Conservation (phyloP, 192 early-diverging fungal genomes). For the Coemansia umbellata region DNA sequence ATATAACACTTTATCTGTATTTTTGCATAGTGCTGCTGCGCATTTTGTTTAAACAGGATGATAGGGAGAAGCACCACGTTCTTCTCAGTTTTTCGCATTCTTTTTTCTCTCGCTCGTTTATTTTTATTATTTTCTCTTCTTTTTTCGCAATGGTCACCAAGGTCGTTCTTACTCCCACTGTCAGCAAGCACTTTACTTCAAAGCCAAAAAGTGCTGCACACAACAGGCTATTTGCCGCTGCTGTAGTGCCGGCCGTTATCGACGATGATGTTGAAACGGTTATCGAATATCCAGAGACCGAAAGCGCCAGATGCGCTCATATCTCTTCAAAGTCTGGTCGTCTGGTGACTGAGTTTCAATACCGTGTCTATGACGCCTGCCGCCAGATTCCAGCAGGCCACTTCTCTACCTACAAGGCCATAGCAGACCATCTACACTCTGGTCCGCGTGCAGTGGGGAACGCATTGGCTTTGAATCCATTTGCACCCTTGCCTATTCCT, state of each 20-base stretch:
- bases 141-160: background rate
- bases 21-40: too few species aligned
- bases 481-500: constrained; percentile 63
- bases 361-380: constrained; percentile 65
- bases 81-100: too few species aligned
- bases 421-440: constrained; percentile 59
- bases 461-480: constrained; percentile 65
- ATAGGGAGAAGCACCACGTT: too few species aligned
- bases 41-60: too few species aligned
- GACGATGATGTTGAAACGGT: constrained; percentile 50
- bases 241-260: constrained; percentile 31
- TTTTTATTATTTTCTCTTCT: background rate
- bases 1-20: too few species aligned
- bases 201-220: constrained; percentile 29
- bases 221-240: constrained; percentile 22
- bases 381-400: constrained; percentile 61
- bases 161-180: constrained; percentile 3
- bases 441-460: constrained; percentile 65
- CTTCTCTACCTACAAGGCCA: constrained; percentile 64
- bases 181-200: constrained; percentile 18
- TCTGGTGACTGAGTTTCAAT: constrained; percentile 67
- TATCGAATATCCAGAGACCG: constrained; percentile 49
- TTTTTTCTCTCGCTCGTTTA: background rate
- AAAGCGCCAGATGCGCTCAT: constrained; percentile 42
- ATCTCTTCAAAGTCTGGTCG: constrained; percentile 57